A percentile compares a stretch with the other conserved stretches of the same genome.
These are phyloP conservation scores for Triticum timopheevii DNA, from an alignment of 176 grass and related monocot species.

Conservation along the genomic window DNA sequence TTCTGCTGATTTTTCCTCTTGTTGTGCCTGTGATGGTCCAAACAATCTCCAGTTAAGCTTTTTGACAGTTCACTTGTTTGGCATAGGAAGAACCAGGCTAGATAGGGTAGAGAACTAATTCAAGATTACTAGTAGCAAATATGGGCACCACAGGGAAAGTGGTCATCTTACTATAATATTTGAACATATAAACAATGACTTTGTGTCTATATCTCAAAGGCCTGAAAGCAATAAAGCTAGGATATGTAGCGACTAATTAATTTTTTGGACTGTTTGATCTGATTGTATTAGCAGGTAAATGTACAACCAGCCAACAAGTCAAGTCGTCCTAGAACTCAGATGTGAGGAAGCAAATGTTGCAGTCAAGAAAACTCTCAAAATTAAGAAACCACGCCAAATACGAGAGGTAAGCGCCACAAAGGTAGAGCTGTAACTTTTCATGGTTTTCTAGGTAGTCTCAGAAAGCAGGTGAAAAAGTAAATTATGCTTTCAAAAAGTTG, in stretches of 20 bases:
- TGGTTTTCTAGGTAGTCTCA: neutral
- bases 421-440: neutral
- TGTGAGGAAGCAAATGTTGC: neutral
- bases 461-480: neutral
- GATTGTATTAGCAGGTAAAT: neutral
- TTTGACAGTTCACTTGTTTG: neutral
- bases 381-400: neutral
- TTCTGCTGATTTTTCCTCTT: constrained; percentile 13
- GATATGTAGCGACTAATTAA: neutral
- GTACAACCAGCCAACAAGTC: neutral
- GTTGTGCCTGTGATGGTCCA: constrained; percentile 40
- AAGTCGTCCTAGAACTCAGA: neutral
- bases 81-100: neutral
- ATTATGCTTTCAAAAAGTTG: neutral
- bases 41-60: constrained; percentile 1
- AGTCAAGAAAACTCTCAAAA: neutral
- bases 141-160: neutral
- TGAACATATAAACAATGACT: neutral
- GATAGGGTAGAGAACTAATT: neutral
- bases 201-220: neutral
- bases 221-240: neutral
- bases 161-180: neutral
- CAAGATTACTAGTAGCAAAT: neutral
- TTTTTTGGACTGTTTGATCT: neutral
- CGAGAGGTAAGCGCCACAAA: neutral